Base-by-base conservation (phyloP, 495 filamentous ascomycete species). In the Aspergillus sclerotioniger region DNA sequence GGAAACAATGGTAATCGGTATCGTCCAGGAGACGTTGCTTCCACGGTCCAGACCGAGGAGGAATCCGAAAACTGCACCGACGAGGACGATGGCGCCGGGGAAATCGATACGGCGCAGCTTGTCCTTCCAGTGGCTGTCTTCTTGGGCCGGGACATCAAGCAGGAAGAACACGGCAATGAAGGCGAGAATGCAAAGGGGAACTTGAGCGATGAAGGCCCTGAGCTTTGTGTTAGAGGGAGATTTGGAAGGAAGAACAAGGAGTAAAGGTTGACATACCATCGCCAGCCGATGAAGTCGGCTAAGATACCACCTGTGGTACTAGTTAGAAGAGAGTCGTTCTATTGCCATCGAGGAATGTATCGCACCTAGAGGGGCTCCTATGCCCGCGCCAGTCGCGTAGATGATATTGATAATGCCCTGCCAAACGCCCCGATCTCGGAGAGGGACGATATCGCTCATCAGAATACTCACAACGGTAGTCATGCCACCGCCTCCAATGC, bases 401-500 rank as follows among this genome's bases (percentile, higher is more conserved):
- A 94, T 80, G 66, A 94, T 85, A 63, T 94, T 95, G 62, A 93
- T 77, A 47, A 92, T 82, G 17, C 91, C 90, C 68, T 95, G 91
- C 83, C 87, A 95, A 12, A 87, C 77, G 5, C 89, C 91, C 59
- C 90, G 71, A 52, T 92, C 85, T n/a, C 88, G 78, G 51, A 96
- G 75, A 8, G 89, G 79, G 4, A 95, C 80, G 16, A 92, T 79
- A 67, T 96, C 91, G 51, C 83, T 88, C 57, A 96, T 70, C 31
- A 96, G 70, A 51, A 96, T 93, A 54, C 74, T 84, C 44, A 88
- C 88, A 50, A 94, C 84, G 5, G 87, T 87, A 3, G 86, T 90
- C 90, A 95, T 93, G 19, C 91, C 91, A 25, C 89, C 91, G 19
- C 90, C 91, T 10, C 90, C 91, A 58, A 92, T 84, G 6, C 91